Conservation (phyloP, 768 basidiomycete species). For the Tephrocybe sp. region DNA sequence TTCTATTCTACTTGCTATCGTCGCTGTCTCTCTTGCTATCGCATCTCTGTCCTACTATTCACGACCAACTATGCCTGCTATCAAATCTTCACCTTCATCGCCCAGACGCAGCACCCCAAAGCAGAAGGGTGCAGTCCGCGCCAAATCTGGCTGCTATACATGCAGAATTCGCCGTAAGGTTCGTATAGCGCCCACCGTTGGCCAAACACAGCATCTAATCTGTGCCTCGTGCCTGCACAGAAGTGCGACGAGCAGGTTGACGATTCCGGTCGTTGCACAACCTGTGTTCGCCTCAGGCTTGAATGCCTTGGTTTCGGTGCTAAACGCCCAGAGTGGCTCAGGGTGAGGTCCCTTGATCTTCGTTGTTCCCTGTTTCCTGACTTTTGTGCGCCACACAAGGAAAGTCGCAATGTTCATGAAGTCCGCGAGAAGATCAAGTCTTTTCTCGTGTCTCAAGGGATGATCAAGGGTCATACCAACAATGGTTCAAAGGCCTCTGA, state of each 20-base stretch:
- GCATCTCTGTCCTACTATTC: no score
- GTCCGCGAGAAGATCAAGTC: slow-evolving; percentile 77
- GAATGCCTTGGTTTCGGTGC: slow-evolving; percentile 85
- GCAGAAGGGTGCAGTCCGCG: slow-evolving; percentile 77
- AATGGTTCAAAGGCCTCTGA: slow-evolving; percentile 57
- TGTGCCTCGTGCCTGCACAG: slow-evolving; percentile 33
- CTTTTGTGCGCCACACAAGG: slow-evolving; percentile 37
- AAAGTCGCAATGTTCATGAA: slow-evolving; percentile 62
- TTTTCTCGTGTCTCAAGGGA: slow-evolving; percentile 77
- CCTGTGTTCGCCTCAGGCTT: slow-evolving; percentile 76
- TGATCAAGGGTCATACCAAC: slow-evolving; percentile 88
- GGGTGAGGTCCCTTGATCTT: slow-evolving; percentile 45
- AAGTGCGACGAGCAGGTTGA: slow-evolving; percentile 82
- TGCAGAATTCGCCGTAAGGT: slow-evolving; percentile 87
- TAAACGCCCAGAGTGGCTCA: slow-evolving; percentile 83
- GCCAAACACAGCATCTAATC: slow-evolving; percentile 15
- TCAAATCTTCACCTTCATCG: slow-evolving; percentile 38
- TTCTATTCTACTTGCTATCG: neutral
- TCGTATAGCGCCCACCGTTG: slow-evolving; percentile 18
- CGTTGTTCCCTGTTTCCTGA: neutral
- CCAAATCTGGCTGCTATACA: slow-evolving; percentile 88
- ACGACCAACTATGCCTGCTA: slow-evolving; percentile 32
- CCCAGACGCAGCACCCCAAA: slow-evolving; percentile 59
- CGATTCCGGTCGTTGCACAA: slow-evolving; percentile 61
- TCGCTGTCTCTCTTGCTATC: slow-evolving; percentile 8